These are phyloP conservation scores for Skeletonema costatum DNA, from an alignment of 108 stramenopile genomes.

Conservation along the genomic window DNA sequence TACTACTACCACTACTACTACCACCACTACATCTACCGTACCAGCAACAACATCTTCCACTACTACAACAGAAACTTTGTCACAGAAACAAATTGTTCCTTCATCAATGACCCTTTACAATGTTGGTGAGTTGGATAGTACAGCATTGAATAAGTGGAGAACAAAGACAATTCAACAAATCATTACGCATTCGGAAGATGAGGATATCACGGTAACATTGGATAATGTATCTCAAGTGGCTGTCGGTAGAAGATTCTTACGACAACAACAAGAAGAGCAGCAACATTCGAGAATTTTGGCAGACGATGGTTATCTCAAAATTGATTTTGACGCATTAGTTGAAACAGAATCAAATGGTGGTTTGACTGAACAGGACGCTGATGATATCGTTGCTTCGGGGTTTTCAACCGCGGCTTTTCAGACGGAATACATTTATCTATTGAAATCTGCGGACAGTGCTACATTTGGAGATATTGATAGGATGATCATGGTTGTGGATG, in stretches of 20 bases:
- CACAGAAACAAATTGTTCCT: not conserved
- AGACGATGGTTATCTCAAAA: not conserved
- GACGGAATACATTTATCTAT: constrained; percentile 9
- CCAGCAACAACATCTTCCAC: not conserved
- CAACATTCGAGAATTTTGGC: not conserved
- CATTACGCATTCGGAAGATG: not conserved
- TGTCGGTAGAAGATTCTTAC: not conserved
- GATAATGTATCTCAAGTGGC: not conserved
- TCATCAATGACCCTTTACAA: not conserved
- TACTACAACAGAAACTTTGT: not conserved
- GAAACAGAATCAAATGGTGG: not conserved
- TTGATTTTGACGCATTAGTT: not conserved
- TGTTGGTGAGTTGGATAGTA: not conserved
- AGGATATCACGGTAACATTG: not conserved
- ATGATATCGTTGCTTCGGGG: constrained; percentile 13
- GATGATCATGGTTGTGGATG: constrained; percentile 24
- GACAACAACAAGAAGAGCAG: not conserved
- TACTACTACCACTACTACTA: not conserved
- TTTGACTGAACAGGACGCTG: constrained; percentile 1
- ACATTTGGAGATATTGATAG: constrained; percentile 12
- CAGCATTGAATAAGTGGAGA: not conserved
- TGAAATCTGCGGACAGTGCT: constrained; percentile 18
- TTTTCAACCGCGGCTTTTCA: constrained; percentile 18
- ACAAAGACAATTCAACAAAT: not conserved
- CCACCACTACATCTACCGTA: not conserved